Base-by-base conservation (phyloP, 345 rosid species). In the Acer yangbiense region DNA sequence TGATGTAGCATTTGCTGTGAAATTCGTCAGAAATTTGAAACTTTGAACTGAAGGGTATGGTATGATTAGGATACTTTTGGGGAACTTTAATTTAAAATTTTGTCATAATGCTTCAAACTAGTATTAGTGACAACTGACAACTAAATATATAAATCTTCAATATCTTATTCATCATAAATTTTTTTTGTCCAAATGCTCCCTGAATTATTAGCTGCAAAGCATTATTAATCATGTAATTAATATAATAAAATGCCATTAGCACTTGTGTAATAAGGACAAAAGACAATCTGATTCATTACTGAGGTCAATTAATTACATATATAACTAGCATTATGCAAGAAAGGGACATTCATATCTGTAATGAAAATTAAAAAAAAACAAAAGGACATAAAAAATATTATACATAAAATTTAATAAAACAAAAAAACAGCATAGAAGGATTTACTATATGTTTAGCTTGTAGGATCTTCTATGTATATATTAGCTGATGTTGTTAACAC, bases 181-280 rank as follows among this genome's bases (percentile, higher is more conserved):
- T 60, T 60, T 64, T 68, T 57, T 65, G 55, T 74, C 66, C 32
- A 20, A 60, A 77, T 65, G 72, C 72, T 68, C 20, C 71, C 23
- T 14, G 35, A 52, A 50, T 64, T 25, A 58, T 67, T 71, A 79
- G 69, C 71, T 67, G 67, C 80, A 77, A 79, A 60, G 73, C 75
- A 70, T 69, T 71, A 72, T 77, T 60, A 60, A 60, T 60, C 7
- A 65, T 78, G 79, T 71, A 62, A 10, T 44, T 18, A 74, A 76
- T 60, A 71, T 72, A 61, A 76, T 73, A 58, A 77, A 65, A 76
- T 76, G 69, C 46, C 77, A 68, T 68, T 52, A 69, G 77, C 77
- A 77, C 80, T 74, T 72, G 68, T 70, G 35, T 50, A 58, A 82
- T 76, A 78, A 50, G 72, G 83, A 80, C 87, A 86, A 84, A 80